phyloP scores from a whole-genome alignment of 2,329 filamentous ascomycete genomes.

The Chalaropsis thielavioides region DNA sequence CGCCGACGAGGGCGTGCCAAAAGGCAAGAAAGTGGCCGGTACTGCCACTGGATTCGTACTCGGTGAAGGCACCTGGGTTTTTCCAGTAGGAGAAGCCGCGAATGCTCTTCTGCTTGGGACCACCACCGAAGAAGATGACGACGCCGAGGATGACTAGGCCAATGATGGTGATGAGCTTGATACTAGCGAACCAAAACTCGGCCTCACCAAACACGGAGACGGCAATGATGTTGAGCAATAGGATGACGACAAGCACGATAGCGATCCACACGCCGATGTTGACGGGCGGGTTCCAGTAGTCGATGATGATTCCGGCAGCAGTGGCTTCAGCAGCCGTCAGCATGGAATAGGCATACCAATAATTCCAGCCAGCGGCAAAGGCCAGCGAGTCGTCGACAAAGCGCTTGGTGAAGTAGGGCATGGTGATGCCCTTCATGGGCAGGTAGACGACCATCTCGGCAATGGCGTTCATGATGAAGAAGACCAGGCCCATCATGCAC shows the following conservation, averaged over 20 bases:
- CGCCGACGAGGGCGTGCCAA: constrained; percentile 42
- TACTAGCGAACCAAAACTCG: constrained; percentile 46
- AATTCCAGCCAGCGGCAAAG: constrained; percentile 47
- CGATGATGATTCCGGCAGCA: constrained; percentile 42
- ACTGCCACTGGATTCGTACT: constrained; percentile 32
- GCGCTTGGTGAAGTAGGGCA: constrained; percentile 41
- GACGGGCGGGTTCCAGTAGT: constrained; percentile 43
- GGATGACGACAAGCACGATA: constrained; percentile 39
- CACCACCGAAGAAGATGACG: constrained; percentile 43
- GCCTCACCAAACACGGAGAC: constrained; percentile 45
- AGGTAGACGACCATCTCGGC: constrained; percentile 42
- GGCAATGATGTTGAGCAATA: constrained; percentile 42
- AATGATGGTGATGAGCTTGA: constrained; percentile 46
- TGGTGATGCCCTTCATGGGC: constrained; percentile 41
- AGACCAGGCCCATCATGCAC: constrained; percentile 39
- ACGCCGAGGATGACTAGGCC: constrained; percentile 42
- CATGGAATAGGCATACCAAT: constrained; percentile 48
- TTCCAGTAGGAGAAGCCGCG: constrained; percentile 32
- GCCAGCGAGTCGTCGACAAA: constrained; percentile 41
- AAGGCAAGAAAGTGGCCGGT: constrained; percentile 44
- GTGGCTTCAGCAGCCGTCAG: constrained; percentile 43
- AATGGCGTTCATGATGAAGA: constrained; percentile 39
- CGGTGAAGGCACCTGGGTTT: constrained; percentile 31
- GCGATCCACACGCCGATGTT: constrained; percentile 45
- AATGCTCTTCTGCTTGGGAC: constrained; percentile 33